Evolutionary conservation across 1,284 basidiomycete species (phyloP).

Genomic region (Apiotrichum veenhuisii): DNA sequence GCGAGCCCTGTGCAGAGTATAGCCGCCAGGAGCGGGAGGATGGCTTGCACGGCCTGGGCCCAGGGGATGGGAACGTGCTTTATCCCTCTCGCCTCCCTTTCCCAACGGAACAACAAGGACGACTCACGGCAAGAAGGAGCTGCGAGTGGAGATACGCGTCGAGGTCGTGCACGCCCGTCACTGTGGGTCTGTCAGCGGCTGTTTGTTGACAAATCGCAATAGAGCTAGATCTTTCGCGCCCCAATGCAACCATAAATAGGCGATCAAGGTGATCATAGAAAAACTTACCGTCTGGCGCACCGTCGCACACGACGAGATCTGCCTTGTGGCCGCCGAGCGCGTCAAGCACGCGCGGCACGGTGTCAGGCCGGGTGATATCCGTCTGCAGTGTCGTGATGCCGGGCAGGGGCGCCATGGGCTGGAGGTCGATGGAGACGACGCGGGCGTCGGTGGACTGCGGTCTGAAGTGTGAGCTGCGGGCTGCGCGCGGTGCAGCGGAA

Average conservation of each 20-base stretch:
- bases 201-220: too few species aligned
- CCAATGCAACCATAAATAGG: too few species aligned
- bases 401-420: slow-evolving; percentile 57
- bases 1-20: not conserved
- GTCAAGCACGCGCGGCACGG: slow-evolving; percentile 53
- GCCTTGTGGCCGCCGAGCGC: slow-evolving; percentile 54
- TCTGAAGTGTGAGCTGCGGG: too few species aligned
- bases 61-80: too few species aligned
- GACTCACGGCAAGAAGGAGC: slow-evolving; percentile 53
- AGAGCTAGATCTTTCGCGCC: too few species aligned
- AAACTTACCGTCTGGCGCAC: slow-evolving; percentile 55
- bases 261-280: not conserved
- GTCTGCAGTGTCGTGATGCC: slow-evolving; percentile 56
- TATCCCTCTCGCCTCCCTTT: too few species aligned
- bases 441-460: slow-evolving; percentile 20
- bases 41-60: too few species aligned
- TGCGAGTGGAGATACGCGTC: slow-evolving; percentile 59
- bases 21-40: too few species aligned
- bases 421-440: slow-evolving; percentile 57
- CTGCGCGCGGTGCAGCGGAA: not conserved
- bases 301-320: slow-evolving; percentile 58
- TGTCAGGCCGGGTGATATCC: slow-evolving; percentile 56
- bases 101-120: not conserved
- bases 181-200: too few species aligned
- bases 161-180: slow-evolving; percentile 58